Base-by-base conservation (phyloP, 1,284 basidiomycete genomes). In the Marasmius fiardii region DNA sequence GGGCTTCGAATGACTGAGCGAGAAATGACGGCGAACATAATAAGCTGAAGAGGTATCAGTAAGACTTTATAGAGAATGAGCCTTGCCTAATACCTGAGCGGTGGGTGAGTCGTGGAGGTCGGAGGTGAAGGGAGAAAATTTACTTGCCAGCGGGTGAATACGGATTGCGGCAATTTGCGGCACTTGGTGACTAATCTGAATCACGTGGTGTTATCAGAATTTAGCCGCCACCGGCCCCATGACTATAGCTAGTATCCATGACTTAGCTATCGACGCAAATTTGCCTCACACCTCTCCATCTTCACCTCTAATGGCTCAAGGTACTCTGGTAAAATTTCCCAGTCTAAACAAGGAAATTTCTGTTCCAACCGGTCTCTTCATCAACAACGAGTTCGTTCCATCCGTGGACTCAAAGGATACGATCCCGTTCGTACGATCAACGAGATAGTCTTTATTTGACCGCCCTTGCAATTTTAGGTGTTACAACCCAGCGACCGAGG, bases 341-440 rank as follows among this genome's bases (percentile, higher is more conserved):
- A 61, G 67, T 41, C 66, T 73, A 11, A 68, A 79, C 58, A 83
- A 80, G 67, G 74, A 75, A 64, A 73, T 92, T 55, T 74, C 75
- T 31, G 76, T 93, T 33, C 86, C 85, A 16, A 92, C 90, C 3
- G 93, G 92, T 33, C 81, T 96, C 43, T 96, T 95, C 78, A 96
- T 97, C 71, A 87, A 93, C 77, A 93, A 93, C 70, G 78, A 92
- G 66, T 95, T 92, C 63, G 88, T 93, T 28, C 68, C 80, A 12
- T 89, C 85, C 10, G 75, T 78, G 23, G 85, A 88, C 63, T 83
- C 81, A 33, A 67, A 74, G 21, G 84, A 87, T 54, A 68, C 73
- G 51, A 80, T 88, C 65, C 66, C 79, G 47, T 49, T n/a, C 24
- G 88, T 88, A 61, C 62, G 77, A 20, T 33, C 14, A 16, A 7